phyloP scores from a whole-genome alignment of 768 basidiomycete genomes.

The Lactifluus subvellereus region DNA sequence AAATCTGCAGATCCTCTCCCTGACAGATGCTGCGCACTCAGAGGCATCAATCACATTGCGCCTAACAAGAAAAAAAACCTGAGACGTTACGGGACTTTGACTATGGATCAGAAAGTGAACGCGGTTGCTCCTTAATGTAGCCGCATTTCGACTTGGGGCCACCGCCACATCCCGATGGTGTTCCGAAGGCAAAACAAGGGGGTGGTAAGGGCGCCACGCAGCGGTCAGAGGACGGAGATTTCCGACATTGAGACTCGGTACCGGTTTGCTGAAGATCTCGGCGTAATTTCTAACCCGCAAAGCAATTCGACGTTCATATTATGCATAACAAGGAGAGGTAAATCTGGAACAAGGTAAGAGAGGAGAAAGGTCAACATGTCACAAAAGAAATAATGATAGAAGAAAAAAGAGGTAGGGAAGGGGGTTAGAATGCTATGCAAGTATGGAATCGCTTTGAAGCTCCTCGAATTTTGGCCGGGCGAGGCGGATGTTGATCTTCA shows the following conservation, averaged over 20 bases:
- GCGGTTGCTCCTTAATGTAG: no score
- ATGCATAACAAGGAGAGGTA: neutral
- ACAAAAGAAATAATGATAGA: constrained; percentile 19
- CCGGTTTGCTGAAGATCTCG: neutral
- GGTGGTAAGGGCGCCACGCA: no score
- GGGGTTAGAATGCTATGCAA: constrained; percentile 4
- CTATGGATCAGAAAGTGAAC: no score
- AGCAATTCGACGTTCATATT: neutral
- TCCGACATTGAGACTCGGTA: neutral
- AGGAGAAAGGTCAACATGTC: constrained; percentile 1
- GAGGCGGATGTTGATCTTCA: constrained; percentile 83
- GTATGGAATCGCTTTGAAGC: constrained; percentile 60
- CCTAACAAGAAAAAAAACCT: no score
- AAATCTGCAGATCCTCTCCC: no score
- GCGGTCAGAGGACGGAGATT: no score
- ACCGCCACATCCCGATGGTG: no score
- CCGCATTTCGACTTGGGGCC: no score
- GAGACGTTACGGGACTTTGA: no score
- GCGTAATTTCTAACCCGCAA: neutral
- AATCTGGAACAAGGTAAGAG: neutral
- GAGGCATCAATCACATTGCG: no score
- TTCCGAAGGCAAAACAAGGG: no score
- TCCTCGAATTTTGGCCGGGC: constrained; percentile 86
- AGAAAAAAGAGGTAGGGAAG: neutral
- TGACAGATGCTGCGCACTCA: no score